A percentile compares a stretch with the other conserved stretches of the same genome.
phyloP scores from a whole-genome alignment of 805 yeast species.

The Cyberlindnera subsufficiens region DNA sequence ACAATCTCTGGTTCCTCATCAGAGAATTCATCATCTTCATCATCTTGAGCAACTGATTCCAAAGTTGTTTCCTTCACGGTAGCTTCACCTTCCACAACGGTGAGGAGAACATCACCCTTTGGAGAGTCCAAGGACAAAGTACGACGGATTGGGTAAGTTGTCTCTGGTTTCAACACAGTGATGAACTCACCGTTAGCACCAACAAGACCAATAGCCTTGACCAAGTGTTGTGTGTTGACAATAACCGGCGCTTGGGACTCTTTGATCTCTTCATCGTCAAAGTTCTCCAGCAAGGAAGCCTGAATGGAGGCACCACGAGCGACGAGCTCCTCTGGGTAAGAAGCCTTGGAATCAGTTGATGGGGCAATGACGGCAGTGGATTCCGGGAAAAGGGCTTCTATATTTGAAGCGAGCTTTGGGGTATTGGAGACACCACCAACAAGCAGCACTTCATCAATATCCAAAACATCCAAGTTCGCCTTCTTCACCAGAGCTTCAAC shows the following conservation, averaged over 20 bases:
- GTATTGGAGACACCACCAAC: slow-evolving; percentile 92
- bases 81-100: slow-evolving; percentile 81
- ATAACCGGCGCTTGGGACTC: slow-evolving; percentile 82
- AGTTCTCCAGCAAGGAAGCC: slow-evolving; percentile 77
- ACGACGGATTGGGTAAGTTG: slow-evolving; percentile 88
- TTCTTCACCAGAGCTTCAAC: slow-evolving; percentile 69
- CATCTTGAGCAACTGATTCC: slow-evolving; percentile 54
- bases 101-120: slow-evolving; percentile 56
- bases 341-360: slow-evolving; percentile 65
- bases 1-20: slow-evolving; percentile 91
- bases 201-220: slow-evolving; percentile 80
- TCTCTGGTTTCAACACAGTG: slow-evolving; percentile 71
- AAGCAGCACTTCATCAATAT: slow-evolving; percentile 84
- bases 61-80: slow-evolving; percentile 75
- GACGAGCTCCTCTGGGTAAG: slow-evolving; percentile 83
- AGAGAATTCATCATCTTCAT: slow-evolving; percentile 44
- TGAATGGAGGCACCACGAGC: slow-evolving; percentile 96
- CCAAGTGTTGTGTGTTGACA: slow-evolving; percentile 80
- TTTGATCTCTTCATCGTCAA: slow-evolving; percentile 73
- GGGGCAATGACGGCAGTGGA: slow-evolving; percentile 73
- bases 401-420: slow-evolving; percentile 80
- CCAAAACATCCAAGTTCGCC: slow-evolving; percentile 80
- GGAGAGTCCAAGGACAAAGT: slow-evolving; percentile 57
- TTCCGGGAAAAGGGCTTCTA: slow-evolving; percentile 77
- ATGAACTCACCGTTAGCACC: slow-evolving; percentile 67